Conservation (phyloP, 345 rosid species). For the Syzygium aqueum region DNA sequence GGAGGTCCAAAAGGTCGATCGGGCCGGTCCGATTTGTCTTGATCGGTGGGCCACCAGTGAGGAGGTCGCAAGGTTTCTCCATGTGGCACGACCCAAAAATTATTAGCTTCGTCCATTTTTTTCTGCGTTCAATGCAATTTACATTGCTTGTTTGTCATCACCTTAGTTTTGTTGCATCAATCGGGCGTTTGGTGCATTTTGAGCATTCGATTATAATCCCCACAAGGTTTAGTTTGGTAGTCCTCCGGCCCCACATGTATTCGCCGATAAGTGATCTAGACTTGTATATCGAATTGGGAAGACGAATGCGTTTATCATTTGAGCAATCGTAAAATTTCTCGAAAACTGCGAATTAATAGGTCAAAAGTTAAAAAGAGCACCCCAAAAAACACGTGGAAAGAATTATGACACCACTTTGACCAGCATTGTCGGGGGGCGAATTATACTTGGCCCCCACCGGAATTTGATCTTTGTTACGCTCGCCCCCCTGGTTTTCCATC, state of each 20-base stretch:
- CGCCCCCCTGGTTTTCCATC: neutral
- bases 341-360: accelerated
- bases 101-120: neutral
- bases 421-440: neutral
- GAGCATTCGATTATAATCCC: accelerated
- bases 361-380: neutral
- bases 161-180: accelerated
- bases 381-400: neutral
- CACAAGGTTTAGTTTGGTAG: accelerated
- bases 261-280: too few species aligned
- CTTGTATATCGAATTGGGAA: accelerated
- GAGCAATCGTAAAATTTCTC: accelerated
- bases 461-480: neutral
- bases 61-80: neutral
- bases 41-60: neutral
- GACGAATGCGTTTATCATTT: accelerated
- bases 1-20: neutral
- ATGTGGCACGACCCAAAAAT: neutral
- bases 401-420: neutral
- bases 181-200: neutral
- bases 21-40: neutral
- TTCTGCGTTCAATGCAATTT: neutral
- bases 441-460: neutral
- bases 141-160: accelerated
- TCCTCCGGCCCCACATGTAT: too few species aligned